Evolutionary conservation across 305 asterid genomes (phyloP), one percentile per base, ranked within the genome.

Genomic region (Fraxinus baroniana): DNA sequence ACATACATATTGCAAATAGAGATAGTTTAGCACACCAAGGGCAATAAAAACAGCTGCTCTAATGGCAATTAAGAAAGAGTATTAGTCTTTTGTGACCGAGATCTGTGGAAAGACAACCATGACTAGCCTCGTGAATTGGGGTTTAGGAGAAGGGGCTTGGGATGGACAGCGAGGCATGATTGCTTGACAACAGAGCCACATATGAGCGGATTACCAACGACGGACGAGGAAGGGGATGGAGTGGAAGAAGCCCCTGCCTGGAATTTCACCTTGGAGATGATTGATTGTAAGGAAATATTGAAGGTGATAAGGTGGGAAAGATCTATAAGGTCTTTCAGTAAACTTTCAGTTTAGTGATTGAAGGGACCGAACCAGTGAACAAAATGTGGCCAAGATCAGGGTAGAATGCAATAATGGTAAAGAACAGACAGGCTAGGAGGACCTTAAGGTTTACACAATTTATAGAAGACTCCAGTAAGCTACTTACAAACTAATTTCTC

Each of bases 131-230:
- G 13, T 41, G 52, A 41, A 41, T 41, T 41, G 52, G 52, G 52
- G 52, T 2, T 41, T 41, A 41, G 52, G 52, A 41, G 1, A 41
- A 41, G 49, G 15, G 52, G 52, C 15, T 41, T 41, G 52, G 52
- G 52, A 9, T 41, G 13, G 52, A 41, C 15, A 41, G 15, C 52
- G 2, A 13, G 93, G 88, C 98, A 93, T 5, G 96, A 80, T 17
- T 88, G 93, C 78, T 91, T 91, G 86, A 94, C 92, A 15, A 89
- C 74, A 32, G 98, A 87, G 35, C 98, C 98, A 83, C 98, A 94
- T 8, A 94, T 84, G 71, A 90, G 89, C 37, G 97, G 98, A 74
- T 95, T 93, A 0, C 93, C 95, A 1, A 80, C 49, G 4, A 95
- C 93, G 3, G 95, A 92, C 2, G 98, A 88, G 28, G 90, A 83